phyloP scores from a whole-genome alignment of 1,284 basidiomycete genomes.

The Takashimella koratensis region DNA sequence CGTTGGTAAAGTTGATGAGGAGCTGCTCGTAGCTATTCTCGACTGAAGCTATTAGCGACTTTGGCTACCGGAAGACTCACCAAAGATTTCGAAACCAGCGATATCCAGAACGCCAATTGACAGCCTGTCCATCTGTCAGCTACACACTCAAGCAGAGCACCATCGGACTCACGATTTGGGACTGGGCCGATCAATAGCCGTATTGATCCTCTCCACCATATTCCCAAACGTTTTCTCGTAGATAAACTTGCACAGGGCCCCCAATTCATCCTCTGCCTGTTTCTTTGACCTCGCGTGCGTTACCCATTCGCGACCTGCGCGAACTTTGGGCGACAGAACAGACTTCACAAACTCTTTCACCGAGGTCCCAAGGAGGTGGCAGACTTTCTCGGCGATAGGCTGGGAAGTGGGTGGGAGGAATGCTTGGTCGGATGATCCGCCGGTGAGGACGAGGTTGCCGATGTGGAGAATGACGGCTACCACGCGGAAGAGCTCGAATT shows the following conservation, averaged over 20 bases:
- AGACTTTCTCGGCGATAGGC: conserved; percentile 71
- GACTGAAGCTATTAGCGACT: no score
- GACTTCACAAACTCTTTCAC: conserved; percentile 84
- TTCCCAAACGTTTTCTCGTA: conserved; percentile 96
- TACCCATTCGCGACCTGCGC: conserved; percentile 96
- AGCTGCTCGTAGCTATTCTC: conserved; percentile 92
- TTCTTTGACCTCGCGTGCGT: conserved; percentile 85
- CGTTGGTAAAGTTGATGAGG: conserved; percentile 98
- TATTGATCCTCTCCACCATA: conserved; percentile 93
- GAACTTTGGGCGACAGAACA: conserved; percentile 79
- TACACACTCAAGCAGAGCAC: not conserved
- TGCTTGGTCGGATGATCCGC: conserved; percentile 83
- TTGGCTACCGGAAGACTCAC: no score
- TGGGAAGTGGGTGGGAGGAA: conserved; percentile 63
- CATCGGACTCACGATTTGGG: conserved; percentile 60
- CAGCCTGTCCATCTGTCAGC: conserved; percentile 49
- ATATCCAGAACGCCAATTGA: conserved; percentile 99
- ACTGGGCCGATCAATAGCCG: conserved; percentile 86
- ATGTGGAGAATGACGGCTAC: conserved; percentile 92
- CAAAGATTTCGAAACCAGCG: conserved; percentile 92
- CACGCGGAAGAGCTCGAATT: conserved; percentile 90
- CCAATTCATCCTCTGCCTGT: conserved; percentile 91
- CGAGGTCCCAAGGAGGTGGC: conserved; percentile 89
- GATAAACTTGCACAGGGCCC: conserved; percentile 88
- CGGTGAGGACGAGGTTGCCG: conserved; percentile 83